Evolutionary conservation across 495 filamentous ascomycete species (phyloP).

Genomic region (Tuber aestivum): DNA sequence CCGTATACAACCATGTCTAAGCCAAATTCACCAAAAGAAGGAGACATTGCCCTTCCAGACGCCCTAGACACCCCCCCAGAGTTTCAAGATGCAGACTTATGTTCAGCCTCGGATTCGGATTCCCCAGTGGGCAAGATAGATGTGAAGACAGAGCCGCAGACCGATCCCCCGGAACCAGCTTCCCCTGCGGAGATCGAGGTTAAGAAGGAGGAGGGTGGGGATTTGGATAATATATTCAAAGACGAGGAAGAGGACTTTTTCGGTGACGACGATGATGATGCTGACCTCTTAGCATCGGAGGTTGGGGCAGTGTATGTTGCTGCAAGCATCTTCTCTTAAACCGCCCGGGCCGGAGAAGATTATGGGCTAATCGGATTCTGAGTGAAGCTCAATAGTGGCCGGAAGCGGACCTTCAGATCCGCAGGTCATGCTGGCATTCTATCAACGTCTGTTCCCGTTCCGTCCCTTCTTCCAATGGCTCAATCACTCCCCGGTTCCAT

Average conservation of each 20-base stretch:
- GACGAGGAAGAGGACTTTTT: constrained; percentile 29
- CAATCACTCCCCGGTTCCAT: constrained; percentile 81
- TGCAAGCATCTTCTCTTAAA: not conserved
- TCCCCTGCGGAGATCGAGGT: constrained; percentile 1
- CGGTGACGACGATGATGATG: constrained; percentile 25
- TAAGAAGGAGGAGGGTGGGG: constrained; percentile 19
- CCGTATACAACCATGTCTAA: constrained; percentile 18
- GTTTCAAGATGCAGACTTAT: not conserved
- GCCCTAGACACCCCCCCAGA: constrained; percentile 19
- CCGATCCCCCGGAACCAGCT: constrained; percentile 16
- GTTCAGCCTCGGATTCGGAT: constrained; percentile 6
- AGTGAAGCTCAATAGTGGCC: constrained; percentile 17
- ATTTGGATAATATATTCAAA: constrained; percentile 21
- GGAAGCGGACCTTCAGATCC: constrained; percentile 54
- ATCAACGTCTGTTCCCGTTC: constrained; percentile 93
- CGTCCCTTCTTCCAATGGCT: constrained; percentile 96
- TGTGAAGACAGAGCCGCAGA: constrained; percentile 9
- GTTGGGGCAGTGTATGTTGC: constrained; percentile 19
- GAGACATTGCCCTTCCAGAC: constrained; percentile 32
- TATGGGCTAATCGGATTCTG: constrained; percentile 18
- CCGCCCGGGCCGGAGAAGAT: constrained; percentile 7
- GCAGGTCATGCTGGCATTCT: constrained; percentile 82
- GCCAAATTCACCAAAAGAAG: constrained; percentile 17
- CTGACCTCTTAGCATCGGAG: constrained; percentile 23
- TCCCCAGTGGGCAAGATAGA: constrained; percentile 2